Evolutionary conservation across 176 grass and related monocot species (phyloP), one percentile per base, ranked within the genome.

Genomic region (Pharus latifolius): DNA sequence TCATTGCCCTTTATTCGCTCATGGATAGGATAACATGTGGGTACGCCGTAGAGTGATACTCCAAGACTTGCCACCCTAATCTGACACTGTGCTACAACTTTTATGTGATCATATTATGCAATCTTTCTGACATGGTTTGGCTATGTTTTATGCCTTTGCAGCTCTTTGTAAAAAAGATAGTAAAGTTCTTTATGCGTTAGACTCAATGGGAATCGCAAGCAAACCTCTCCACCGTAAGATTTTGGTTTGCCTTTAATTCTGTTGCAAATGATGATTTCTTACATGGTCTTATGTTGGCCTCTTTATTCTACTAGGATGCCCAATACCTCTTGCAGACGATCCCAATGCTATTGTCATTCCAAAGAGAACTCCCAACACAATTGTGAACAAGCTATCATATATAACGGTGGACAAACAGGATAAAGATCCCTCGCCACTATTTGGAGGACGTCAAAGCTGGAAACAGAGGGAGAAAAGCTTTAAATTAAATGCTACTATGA

Each of bases 381-480:
- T 91, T 7, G 75, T 86, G 16, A 88, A 91, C 63, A 85, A 59
- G 24, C 30, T 99, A 16, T 88, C 84, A 0, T 99, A 91, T 72
- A 14, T 93, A 34, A 56, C 73, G 54, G 34, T 76, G 46, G 90
- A 94, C 70, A 86, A 91, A 16, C 65, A 72, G 57, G 70, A 76
- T 30, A 88, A 88, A 34, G 79, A 76, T 44, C 75, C 80, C 59
- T 81, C 45, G 3, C 87, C 90, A 12, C 15, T 99, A 34, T 99
- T 99, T 69, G 95, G 95, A 49, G 95, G 95, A 46, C 81, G 73
- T 37, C 84, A 99, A 50, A 88, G 27, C 78, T 94, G 95, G 90
- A 61, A 72, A 40, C 87, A 91, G 69, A 87, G 95, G 62, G 95
- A 91, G 68, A 72, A 86, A 10, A 94, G 84, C 65, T 94, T 93